phyloP scores from a whole-genome alignment of 225 moss, liverwort and hornwort genomes.

The Climacium dendroides region DNA sequence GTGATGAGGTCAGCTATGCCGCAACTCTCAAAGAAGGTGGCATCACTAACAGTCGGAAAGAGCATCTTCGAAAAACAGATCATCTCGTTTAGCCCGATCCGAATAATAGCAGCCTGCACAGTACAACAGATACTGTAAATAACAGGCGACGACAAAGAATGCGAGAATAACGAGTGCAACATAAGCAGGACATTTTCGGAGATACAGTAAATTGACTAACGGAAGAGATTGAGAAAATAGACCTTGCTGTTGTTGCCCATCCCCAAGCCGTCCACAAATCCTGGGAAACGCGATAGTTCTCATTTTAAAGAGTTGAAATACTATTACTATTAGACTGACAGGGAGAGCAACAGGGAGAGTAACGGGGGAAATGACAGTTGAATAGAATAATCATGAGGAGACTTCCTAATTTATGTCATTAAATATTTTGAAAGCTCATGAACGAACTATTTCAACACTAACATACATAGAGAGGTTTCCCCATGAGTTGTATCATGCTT shows the following conservation, averaged over 20 bases:
- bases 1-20: conserved; percentile 63
- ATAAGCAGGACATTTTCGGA: not conserved
- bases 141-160: not conserved
- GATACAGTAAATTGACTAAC: not conserved
- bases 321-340: not conserved
- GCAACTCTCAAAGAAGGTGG: conserved; percentile 67
- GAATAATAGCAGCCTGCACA: conserved; percentile 60
- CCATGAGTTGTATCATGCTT: not conserved
- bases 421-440: not conserved
- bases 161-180: not conserved
- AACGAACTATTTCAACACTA: not conserved
- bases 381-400: not conserved
- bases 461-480: not conserved
- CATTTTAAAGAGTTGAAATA: not conserved
- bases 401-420: not conserved
- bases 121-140: not conserved
- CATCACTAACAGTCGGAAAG: conserved; percentile 47
- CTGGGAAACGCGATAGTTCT: conserved; percentile 5
- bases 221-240: not conserved
- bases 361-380: not conserved
- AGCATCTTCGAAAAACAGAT: conserved; percentile 45
- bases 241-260: conserved; percentile 78
- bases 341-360: no score
- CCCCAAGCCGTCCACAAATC: conserved; percentile 59
- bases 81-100: conserved; percentile 62